These are phyloP conservation scores for Wakefieldia striispora DNA, from an alignment of 768 basidiomycete species.

Conservation along the genomic window DNA sequence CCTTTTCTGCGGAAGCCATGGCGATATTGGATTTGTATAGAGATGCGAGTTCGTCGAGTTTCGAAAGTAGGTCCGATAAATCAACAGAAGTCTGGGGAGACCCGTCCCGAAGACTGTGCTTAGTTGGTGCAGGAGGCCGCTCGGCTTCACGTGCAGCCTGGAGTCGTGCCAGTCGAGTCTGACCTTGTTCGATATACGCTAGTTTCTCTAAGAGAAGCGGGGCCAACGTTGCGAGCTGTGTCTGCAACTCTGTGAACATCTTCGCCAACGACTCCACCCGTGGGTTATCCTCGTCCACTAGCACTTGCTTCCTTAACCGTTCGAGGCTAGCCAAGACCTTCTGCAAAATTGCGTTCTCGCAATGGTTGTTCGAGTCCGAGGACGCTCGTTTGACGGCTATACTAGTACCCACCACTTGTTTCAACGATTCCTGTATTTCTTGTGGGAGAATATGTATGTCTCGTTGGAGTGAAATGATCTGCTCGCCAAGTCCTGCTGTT, in stretches of 20 bases:
- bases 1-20: background rate
- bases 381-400: conserved; percentile 3
- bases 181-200: conserved; percentile 28
- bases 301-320: conserved; percentile 16
- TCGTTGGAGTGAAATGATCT: conserved; percentile 32
- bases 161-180: conserved; percentile 16
- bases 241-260: conserved; percentile 40
- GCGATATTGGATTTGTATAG: conserved; percentile 11
- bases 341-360: conserved; percentile 2
- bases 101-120: conserved; percentile 11
- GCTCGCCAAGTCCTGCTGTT: conserved; percentile 32
- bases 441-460: conserved; percentile 30
- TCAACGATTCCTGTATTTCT: conserved; percentile 22
- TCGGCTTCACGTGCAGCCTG: conserved; percentile 11
- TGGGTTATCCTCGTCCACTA: conserved; percentile 4
- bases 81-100: conserved; percentile 12
- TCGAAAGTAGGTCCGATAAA: conserved; percentile 32
- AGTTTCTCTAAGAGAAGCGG: conserved; percentile 36
- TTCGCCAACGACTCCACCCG: conserved; percentile 25
- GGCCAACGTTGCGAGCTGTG: conserved; percentile 38
- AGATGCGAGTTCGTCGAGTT: conserved; percentile 38
- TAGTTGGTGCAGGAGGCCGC: background rate
- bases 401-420: background rate
- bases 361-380: background rate
- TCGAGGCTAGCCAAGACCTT: conserved; percentile 15